phyloP scores from a whole-genome alignment of 495 filamentous ascomycete species.

The Annulohypoxylon moriforme region DNA sequence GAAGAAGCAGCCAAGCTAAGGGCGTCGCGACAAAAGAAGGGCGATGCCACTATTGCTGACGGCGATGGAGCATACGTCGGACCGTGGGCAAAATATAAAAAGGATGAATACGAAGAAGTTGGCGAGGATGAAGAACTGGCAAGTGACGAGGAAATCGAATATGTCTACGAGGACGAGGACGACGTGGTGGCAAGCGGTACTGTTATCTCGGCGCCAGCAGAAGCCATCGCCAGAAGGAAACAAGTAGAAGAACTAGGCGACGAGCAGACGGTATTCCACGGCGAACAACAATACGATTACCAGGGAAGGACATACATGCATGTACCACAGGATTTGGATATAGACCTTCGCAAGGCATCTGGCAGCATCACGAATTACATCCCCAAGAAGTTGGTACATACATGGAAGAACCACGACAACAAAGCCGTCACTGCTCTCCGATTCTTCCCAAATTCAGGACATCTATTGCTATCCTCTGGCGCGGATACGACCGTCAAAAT shows the following conservation, averaged over 20 bases:
- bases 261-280: slow-evolving; percentile 91
- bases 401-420: slow-evolving; percentile 81
- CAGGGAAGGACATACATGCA: slow-evolving; percentile 94
- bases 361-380: slow-evolving; percentile 87
- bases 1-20: slow-evolving; percentile 72
- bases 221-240: slow-evolving; percentile 67
- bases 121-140: slow-evolving; percentile 69
- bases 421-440: slow-evolving; percentile 87
- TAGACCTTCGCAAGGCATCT: slow-evolving; percentile 83
- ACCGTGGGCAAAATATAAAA: slow-evolving; percentile 90
- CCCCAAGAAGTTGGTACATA: slow-evolving; percentile 92
- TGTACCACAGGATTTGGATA: slow-evolving; percentile 92
- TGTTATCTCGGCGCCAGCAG: slow-evolving; percentile 62
- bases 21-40: slow-evolving; percentile 81
- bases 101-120: slow-evolving; percentile 69
- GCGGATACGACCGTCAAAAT: slow-evolving; percentile 93
- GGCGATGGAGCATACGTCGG: slow-evolving; percentile 89
- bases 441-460: slow-evolving; percentile 87
- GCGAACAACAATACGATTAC: slow-evolving; percentile 85
- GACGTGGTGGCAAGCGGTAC: slow-evolving; percentile 66
- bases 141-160: slow-evolving; percentile 85
- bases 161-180: slow-evolving; percentile 69
- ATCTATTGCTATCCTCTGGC: slow-evolving; percentile 85
- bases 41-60: slow-evolving; percentile 82
- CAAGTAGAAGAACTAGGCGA: slow-evolving; percentile 68